phyloP scores from a whole-genome alignment of 768 basidiomycete species.

The Panaeolus cyanescens region DNA sequence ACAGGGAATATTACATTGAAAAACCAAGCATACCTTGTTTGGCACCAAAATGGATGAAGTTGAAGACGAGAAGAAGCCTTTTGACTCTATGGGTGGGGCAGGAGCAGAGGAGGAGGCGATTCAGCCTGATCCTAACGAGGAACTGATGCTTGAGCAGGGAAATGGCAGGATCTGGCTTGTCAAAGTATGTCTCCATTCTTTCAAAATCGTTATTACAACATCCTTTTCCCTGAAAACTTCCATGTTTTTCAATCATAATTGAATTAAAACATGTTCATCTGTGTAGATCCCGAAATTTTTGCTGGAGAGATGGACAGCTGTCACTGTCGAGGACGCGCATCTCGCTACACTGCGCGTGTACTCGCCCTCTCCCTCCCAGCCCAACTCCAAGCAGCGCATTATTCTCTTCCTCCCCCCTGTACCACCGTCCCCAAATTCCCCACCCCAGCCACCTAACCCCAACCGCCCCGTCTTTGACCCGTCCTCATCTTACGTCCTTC shows the following conservation, averaged over 20 bases:
- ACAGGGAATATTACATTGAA: neutral
- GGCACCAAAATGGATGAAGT: constrained; percentile 17
- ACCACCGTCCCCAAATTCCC: constrained; percentile 27
- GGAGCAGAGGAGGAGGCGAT: constrained; percentile 55
- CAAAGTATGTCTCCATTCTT: constrained; percentile 52
- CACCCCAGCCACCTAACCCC: constrained; percentile 21
- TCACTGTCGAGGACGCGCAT: constrained; percentile 73
- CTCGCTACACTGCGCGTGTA: constrained; percentile 88
- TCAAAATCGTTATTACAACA: constrained; percentile 6
- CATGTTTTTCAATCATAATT: neutral
- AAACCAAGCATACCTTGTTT: neutral
- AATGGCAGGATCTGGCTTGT: constrained; percentile 83
- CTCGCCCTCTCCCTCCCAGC: constrained; percentile 27
- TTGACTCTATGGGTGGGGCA: constrained; percentile 49
- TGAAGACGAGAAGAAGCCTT: constrained; percentile 75
- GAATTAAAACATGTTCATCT: neutral
- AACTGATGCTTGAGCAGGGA: constrained; percentile 75
- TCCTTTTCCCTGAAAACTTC: neutral
- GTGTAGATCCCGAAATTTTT: constrained; percentile 82
- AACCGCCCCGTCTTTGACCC: constrained; percentile 41
- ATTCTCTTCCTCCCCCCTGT: constrained; percentile 68
- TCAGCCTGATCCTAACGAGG: constrained; percentile 80
- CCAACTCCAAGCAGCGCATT: constrained; percentile 58
- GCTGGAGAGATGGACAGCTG: constrained; percentile 82
- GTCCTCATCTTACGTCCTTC: constrained; percentile 25